Evolutionary conservation across 768 basidiomycete genomes (phyloP).

Genomic region (Psilocybe tampanensis): DNA sequence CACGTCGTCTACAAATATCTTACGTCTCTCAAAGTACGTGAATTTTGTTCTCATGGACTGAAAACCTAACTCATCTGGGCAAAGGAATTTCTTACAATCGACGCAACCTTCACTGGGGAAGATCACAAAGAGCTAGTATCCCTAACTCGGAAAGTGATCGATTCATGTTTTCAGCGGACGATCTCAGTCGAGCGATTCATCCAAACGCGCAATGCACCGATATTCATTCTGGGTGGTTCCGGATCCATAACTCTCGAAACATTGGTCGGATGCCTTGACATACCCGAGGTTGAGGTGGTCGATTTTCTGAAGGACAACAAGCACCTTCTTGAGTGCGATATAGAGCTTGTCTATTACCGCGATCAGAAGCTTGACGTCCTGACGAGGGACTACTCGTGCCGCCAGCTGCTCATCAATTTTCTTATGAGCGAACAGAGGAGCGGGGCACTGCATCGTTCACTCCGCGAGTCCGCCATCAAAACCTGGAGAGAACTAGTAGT

Average conservation of each 20-base stretch:
- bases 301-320: not conserved
- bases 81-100: no score
- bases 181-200: not conserved
- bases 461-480: not conserved
- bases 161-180: not conserved
- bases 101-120: no score
- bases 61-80: no score
- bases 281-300: not conserved
- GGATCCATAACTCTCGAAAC: not conserved
- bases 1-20: not conserved
- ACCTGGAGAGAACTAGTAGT: not conserved
- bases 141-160: not conserved
- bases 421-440: not conserved
- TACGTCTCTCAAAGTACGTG: not conserved
- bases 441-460: not conserved
- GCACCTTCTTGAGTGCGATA: not conserved
- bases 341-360: no score
- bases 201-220: not conserved
- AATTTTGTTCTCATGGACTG: not conserved
- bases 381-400: not conserved
- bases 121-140: not conserved
- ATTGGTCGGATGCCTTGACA: not conserved
- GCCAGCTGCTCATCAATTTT: not conserved
- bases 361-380: not conserved
- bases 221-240: not conserved